Percentiles rank a stretch among this genome's conserved stretches.
phyloP scores from a whole-genome alignment of 2,329 filamentous ascomycete genomes.

The Calonectria montana region DNA sequence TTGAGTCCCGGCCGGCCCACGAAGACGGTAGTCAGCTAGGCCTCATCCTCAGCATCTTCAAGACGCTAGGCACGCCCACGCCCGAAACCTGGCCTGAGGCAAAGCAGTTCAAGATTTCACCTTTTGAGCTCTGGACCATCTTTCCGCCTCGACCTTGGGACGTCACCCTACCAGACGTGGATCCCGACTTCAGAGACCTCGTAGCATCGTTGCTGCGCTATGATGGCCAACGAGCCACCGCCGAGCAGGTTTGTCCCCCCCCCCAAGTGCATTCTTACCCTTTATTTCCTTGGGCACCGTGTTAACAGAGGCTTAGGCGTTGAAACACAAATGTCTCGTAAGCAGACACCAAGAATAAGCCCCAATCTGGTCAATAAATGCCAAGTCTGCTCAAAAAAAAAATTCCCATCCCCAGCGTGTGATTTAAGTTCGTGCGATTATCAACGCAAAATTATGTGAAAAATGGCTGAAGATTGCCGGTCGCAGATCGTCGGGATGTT shows the following conservation, averaged over 20 bases:
- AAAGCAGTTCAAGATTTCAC: constrained; percentile 72
- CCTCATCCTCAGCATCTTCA: constrained; percentile 91
- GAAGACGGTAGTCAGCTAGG: constrained; percentile 93
- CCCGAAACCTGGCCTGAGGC: constrained; percentile 87
- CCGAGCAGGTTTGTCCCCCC: constrained; percentile 55
- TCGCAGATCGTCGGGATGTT: too few relatives aligned
- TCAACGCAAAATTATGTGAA: too few relatives aligned
- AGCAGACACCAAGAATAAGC: not conserved
- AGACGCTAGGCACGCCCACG: constrained; percentile 88
- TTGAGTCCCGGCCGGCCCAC: constrained; percentile 77
- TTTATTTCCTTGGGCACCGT: not conserved
- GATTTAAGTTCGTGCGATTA: too few relatives aligned
- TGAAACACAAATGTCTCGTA: not conserved
- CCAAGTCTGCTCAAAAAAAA: not conserved
- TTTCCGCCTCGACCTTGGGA: constrained; percentile 78
- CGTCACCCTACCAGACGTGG: constrained; percentile 72
- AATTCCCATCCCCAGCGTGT: not conserved
- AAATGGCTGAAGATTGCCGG: too few relatives aligned
- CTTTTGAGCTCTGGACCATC: constrained; percentile 89
- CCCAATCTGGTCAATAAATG: not conserved
- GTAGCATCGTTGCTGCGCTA: constrained; percentile 77
- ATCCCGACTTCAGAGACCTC: constrained; percentile 70
- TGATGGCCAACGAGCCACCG: constrained; percentile 76
- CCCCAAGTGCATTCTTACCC: too few relatives aligned
- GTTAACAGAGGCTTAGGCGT: not conserved